A percentile compares a stretch with the other conserved stretches of the same genome.
Conservation (phyloP, 2,329 filamentous ascomycete species). For the Zymoseptoria tritici region DNA sequence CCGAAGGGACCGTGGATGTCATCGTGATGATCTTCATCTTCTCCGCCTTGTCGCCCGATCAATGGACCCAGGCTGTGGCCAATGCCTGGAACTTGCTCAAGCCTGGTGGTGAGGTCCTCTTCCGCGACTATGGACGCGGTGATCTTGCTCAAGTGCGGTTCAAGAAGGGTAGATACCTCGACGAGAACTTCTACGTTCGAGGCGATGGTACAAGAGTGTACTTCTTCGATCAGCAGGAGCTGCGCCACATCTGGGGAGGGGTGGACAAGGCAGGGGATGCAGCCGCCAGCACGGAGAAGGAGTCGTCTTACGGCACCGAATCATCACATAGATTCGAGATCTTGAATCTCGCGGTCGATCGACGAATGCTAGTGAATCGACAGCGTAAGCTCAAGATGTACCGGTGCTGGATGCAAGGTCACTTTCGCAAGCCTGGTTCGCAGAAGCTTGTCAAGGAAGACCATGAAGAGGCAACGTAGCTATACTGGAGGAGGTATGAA, state of each 20-base stretch:
- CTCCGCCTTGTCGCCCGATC: slow-evolving; percentile 74
- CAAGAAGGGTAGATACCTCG: slow-evolving; percentile 87
- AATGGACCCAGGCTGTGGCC: slow-evolving; percentile 74
- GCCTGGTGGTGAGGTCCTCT: slow-evolving; percentile 85
- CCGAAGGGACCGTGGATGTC: slow-evolving; percentile 76
- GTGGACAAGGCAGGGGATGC: slow-evolving; percentile 20
- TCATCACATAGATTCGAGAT: slow-evolving; percentile 51
- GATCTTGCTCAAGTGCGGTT: slow-evolving; percentile 95
- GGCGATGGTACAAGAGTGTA: slow-evolving; percentile 95
- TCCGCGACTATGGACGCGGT: slow-evolving; percentile 92
- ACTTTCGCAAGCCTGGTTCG: slow-evolving; percentile 56
- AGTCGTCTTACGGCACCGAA: slow-evolving; percentile 7
- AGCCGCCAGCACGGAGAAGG: slow-evolving; percentile 17
- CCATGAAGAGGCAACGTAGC: background rate
- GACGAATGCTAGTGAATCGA: slow-evolving; percentile 84
- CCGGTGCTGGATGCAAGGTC: slow-evolving; percentile 87
- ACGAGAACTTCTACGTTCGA: slow-evolving; percentile 94
- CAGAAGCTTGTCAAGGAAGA: background rate
- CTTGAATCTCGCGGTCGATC: slow-evolving; percentile 73
- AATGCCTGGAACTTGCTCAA: slow-evolving; percentile 81
- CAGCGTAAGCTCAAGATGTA: slow-evolving; percentile 95
- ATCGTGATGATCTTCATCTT: slow-evolving; percentile 97
- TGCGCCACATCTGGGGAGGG: slow-evolving; percentile 64
- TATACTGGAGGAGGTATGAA: background rate
- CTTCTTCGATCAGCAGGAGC: slow-evolving; percentile 85